Base-by-base conservation (phyloP, 2,329 filamentous ascomycete genomes). In the Cylindrodendrum hubeiense region DNA sequence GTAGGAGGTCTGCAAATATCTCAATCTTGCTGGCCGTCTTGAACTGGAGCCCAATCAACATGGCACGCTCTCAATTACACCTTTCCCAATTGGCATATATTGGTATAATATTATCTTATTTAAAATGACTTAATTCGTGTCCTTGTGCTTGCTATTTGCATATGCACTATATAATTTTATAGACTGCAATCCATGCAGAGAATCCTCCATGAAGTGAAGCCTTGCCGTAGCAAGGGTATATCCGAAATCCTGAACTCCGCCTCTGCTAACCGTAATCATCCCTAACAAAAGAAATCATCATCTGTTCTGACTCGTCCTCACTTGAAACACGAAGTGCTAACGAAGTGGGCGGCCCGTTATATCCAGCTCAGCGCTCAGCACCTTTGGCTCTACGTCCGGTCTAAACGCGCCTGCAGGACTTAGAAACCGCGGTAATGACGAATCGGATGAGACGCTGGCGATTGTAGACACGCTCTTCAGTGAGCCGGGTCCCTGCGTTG, bases 1-100 rank as follows among this genome's bases (percentile, higher is more conserved):
- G 65, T 67, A 56, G 4, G 6, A 17, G 44, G 44, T 19, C 30
- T 47, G 30, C 41, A 57, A 57, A 47, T 34, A 34, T 46, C 41
- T 57, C 28, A 57, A 17, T 24, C 5, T n/a, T 4, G 19, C 22
- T 49, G 43, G 3, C 19, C 19, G 15, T 17, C 12, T 34, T 34
- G 33, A 15, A 19, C 52, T 30, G 19, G 7, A 26, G 22, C 21
- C 13, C 15, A 57, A 47, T 39, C 39, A 15, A 34, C 15, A 37
- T 49, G 28, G 22, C 1, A 9, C 41, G 13, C 9, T 12, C 22
- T 46, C 19, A 22, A 2, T 21, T 22, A 22, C 21, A 12, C 19
- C 22, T 43, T 19, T 37, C 34, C 2, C 8, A 12, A 30, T 12
- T 30, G n/a, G n/a, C n/a, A n/a, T n/a, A n/a, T n/a, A n/a, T n/a